Evolutionary conservation across 805 yeast genomes (phyloP), one percentile per base, ranked within the genome.

Genomic region (Candida ovalis): DNA sequence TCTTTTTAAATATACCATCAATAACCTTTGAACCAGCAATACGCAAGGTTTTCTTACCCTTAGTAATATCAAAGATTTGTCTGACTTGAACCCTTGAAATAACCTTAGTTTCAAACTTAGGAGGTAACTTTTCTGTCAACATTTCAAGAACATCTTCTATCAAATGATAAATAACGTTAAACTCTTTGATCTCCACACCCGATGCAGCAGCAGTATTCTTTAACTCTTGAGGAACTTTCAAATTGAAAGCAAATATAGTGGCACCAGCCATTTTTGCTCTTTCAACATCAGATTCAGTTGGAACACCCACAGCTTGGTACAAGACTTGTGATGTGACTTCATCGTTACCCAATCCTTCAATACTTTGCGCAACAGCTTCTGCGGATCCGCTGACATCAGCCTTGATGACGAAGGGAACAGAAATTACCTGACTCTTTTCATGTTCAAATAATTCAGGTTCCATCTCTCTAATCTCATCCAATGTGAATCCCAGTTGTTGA

Each of bases 341-440:
- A 1, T 86, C 87, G 63, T 92, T 91, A 6, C 97, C 97, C n/a
- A 94, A 68, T 12, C 83, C 82, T 49, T 76, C 74, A 42, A 94
- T 80, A 56, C 92, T 82, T 63, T 91, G 97, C 35, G 72, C 76
- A 30, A 94, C 86, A 1, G 99, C 99, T 63, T 94, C 99, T 0
- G 88, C 86, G 0, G 98, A 91, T 0, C 99, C 99, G 56, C 84
- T 83, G 1, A 92, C 97, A 68, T 94, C 99, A 0, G 96, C 87
- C 62, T 88, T 89, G 32, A 94, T 73, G 24, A 94, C 82, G 54
- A 84, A 89, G 27, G 81, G 80, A 4, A 80, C 68, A 12, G 68
- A 69, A 13, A 69, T 63, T 2, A 54, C 50, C 3, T 57, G 57
- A 3, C 56, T 57, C 3, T 62, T 70, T 8, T 61, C 68, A 12